phyloP scores from a whole-genome alignment of 805 yeast genomes.

The Suhomyces prunicola region DNA sequence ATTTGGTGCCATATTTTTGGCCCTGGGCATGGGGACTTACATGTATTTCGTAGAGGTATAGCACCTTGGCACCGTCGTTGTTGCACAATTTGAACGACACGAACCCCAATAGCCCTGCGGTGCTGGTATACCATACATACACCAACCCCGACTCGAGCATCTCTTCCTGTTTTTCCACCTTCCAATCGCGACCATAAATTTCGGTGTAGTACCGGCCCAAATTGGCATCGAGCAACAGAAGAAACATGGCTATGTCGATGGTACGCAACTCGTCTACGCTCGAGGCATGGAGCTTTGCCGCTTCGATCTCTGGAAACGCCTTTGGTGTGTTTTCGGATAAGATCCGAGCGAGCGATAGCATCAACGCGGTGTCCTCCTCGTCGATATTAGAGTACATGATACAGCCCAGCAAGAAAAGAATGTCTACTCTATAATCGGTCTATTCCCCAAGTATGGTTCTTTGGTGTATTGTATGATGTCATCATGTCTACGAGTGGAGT shows the following conservation, averaged over 20 bases:
- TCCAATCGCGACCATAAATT: constrained; percentile 41
- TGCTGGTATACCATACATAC: constrained; percentile 31
- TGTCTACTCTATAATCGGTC: not conserved
- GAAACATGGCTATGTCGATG: constrained; percentile 8
- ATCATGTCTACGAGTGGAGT: not conserved
- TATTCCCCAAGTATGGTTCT: not conserved
- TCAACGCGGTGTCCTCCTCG: constrained; percentile 6
- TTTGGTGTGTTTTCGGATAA: not conserved
- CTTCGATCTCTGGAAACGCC: not conserved
- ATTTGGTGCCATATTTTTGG: constrained; percentile 32
- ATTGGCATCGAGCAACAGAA: constrained; percentile 25
- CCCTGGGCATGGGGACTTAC: constrained; percentile 34
- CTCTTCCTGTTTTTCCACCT: constrained; percentile 39
- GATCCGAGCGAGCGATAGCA: not conserved
- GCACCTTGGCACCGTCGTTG: constrained; percentile 34
- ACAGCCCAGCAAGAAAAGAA: not conserved
- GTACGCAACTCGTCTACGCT: not conserved
- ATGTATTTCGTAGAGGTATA: constrained; percentile 61
- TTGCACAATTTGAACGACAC: constrained; percentile 44
- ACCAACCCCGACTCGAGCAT: constrained; percentile 48
- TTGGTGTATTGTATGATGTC: not conserved
- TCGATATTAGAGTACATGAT: not conserved
- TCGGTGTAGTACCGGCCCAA: constrained; percentile 24
- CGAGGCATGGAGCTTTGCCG: not conserved
- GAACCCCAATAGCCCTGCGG: constrained; percentile 34